Base-by-base conservation (phyloP, 2,329 filamentous ascomycete genomes). In the Pseudocercospora macadamiae region DNA sequence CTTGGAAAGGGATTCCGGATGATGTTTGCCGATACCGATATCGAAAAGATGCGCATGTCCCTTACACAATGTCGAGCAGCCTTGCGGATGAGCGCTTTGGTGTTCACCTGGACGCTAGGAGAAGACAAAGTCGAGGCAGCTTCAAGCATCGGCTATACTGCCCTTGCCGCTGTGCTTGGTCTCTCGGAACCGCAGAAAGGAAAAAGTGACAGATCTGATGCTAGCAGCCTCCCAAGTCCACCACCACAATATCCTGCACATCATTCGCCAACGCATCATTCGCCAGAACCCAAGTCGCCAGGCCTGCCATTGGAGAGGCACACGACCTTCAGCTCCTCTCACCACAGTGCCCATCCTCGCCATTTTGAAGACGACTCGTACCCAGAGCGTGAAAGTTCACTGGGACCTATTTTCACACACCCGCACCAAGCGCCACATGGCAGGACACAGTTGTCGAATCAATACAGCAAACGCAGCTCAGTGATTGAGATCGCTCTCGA, bases 131-230 rank as follows among this genome's bases (percentile, higher is more conserved):
- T 83, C 14, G 85, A 88, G 64, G 81, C 82, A 14, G 80, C 84
- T 10, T 80, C 84, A 39, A 85, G 86, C 16, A 87, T 88, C 45
- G 87, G 87, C 42, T 90, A 88, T 68, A 86, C 86, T 1, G 86
- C 86, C 3, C 79, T 90, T 6, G 83, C 84, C 1, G 86, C 86
- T 8, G 86, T 86, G 2, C 79, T 89, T 9, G 83, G 87, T 55
- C 69, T 55, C 12, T 30, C 56, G 9, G 62, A 69, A 45, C 64
- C 58, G 55, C 65, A 36, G 16, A 42, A 47, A 12, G 48, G 47
- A 6, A 51, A 49, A 26, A 34, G 26, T 21, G 47, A 28, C n/a
- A 14, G 26, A 5, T 28, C 26, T 9, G 45, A 49, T 32, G 23
- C 45, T 8, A 30, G 44, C 12, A 30, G 23, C 25, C 44, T 48